Evolutionary conservation across 768 basidiomycete species (phyloP).

Genomic region (Zangia roseola): DNA sequence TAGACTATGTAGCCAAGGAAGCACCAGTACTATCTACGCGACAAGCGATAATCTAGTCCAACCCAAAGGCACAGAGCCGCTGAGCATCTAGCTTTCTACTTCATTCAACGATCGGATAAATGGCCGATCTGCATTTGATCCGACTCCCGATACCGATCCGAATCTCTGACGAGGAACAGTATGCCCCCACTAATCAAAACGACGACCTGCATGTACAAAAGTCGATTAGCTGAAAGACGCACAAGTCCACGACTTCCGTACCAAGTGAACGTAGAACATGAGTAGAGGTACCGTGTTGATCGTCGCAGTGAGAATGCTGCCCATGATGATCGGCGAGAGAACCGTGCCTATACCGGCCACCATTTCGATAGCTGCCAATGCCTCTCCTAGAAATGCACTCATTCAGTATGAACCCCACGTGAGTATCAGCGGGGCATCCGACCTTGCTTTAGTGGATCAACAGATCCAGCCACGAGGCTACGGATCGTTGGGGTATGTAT

Average conservation of each 20-base stretch:
- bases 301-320: conserved; percentile 25
- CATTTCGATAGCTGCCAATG: conserved; percentile 30
- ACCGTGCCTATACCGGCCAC: conserved; percentile 17
- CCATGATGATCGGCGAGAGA: conserved; percentile 32
- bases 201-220: conserved; percentile 8
- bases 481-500: conserved; percentile 19
- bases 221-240: background rate
- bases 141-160: conserved; percentile 14
- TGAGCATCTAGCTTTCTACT: too few species aligned
- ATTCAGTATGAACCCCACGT: background rate
- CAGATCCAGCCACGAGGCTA: conserved; percentile 28
- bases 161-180: conserved; percentile 25
- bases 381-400: conserved; percentile 18
- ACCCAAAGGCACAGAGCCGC: too few species aligned
- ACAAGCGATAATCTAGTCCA: too few species aligned
- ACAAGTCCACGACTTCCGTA: background rate
- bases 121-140: conserved; percentile 2
- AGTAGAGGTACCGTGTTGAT: conserved; percentile 20
- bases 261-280: conserved; percentile 26
- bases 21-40: too few species aligned
- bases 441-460: conserved; percentile 31
- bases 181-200: conserved; percentile 14
- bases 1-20: too few species aligned
- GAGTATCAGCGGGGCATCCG: background rate
- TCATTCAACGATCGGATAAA: too few species aligned